Percentiles rank a stretch among this genome's conserved stretches.
Conservation (phyloP, 2,329 filamentous ascomycete species). For the Exophiala calicioides region DNA sequence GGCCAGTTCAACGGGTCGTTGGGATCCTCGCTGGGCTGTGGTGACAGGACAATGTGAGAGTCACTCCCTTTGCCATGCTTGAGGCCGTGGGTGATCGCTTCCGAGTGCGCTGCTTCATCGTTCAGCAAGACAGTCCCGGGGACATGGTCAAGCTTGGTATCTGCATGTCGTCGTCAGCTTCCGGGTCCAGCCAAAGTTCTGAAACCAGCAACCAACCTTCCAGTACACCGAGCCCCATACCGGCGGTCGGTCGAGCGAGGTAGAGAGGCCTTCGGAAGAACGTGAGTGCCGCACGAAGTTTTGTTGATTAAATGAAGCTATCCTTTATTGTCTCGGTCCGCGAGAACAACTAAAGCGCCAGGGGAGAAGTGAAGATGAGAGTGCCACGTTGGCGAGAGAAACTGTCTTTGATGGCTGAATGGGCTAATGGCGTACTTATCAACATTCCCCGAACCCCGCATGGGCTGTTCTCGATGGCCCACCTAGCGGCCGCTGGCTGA, state of each 20-base stretch:
- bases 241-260: not conserved
- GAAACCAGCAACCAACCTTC: no score
- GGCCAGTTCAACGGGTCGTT: constrained; percentile 37
- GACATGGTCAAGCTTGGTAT: constrained; percentile 26
- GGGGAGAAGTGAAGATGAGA: not conserved
- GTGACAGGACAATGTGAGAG: constrained; percentile 30
- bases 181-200: not conserved
- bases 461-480: not conserved
- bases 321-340: not conserved
- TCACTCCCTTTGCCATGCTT: constrained; percentile 28
- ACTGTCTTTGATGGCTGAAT: not conserved
- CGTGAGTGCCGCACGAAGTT: no score
- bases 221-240: constrained; percentile 24
- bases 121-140: constrained; percentile 26
- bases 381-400: not conserved
- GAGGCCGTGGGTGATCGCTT: constrained; percentile 20
- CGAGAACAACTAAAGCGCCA: not conserved
- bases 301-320: not conserved
- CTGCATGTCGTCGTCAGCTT: constrained; percentile 7
- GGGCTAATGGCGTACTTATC: not conserved
- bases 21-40: constrained; percentile 34
- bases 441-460: not conserved
- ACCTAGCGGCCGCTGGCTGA: not conserved
- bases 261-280: no score
- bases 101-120: constrained; percentile 24